Conservation (phyloP, 1,284 basidiomycete genomes). For the Tausonia pullulans region DNA sequence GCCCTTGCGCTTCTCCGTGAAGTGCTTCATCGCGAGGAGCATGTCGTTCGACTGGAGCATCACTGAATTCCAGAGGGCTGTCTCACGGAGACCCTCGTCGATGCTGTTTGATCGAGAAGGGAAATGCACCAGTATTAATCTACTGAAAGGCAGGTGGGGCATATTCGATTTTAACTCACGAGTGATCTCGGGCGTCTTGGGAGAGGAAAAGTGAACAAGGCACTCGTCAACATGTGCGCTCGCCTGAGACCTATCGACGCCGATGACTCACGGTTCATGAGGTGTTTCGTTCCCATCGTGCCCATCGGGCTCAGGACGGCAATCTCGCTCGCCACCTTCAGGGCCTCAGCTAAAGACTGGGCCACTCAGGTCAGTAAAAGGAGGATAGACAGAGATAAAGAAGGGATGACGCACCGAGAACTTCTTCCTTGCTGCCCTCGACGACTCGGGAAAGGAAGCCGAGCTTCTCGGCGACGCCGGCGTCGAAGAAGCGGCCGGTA, state of each 20-base stretch:
- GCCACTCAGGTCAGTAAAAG: neutral
- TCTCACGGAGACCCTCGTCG: slow-evolving; percentile 65
- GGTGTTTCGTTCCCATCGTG: slow-evolving; percentile 65
- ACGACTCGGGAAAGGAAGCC: slow-evolving; percentile 71
- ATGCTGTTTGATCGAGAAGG: slow-evolving; percentile 42
- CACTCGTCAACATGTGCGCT: no score
- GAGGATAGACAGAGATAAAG: neutral
- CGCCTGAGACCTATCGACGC: no score
- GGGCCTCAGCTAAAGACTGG: slow-evolving; percentile 40
- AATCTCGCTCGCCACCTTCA: slow-evolving; percentile 56
- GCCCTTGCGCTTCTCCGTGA: neutral
- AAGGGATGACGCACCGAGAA: slow-evolving; percentile 27
- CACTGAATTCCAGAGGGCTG: slow-evolving; percentile 61
- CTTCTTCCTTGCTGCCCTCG: slow-evolving; percentile 48
- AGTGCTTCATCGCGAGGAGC: neutral
- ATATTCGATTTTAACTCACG: slow-evolving; percentile 35
- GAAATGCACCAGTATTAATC: neutral
- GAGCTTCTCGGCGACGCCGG: slow-evolving; percentile 55
- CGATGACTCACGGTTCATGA: slow-evolving; percentile 38
- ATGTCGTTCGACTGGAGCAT: slow-evolving; percentile 27
- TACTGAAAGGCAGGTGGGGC: no score
- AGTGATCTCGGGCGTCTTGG: slow-evolving; percentile 61
- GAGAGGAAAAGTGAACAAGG: slow-evolving; percentile 16
- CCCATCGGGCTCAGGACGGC: slow-evolving; percentile 74
- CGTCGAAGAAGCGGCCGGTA: slow-evolving; percentile 60